Conservation (phyloP, 805 yeast species). For the Wickerhamomyces ciferrii region DNA sequence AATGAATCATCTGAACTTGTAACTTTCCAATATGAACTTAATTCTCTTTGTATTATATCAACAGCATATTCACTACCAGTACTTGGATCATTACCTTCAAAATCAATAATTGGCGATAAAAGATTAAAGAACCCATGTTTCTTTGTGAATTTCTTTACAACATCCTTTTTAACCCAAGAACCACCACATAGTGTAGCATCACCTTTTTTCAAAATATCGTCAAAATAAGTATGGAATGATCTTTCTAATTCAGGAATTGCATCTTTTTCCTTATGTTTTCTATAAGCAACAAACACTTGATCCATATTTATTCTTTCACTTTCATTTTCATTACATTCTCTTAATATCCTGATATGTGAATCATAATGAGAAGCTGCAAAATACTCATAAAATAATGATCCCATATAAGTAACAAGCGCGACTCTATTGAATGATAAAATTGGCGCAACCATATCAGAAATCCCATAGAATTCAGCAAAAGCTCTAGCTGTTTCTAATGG, state of each 20-base stretch:
- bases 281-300: constrained; percentile 17
- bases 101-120: constrained; percentile 14
- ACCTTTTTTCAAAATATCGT: constrained; percentile 8
- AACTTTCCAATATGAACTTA: constrained; percentile 8
- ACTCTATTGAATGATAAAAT: constrained; percentile 20
- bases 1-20: constrained; percentile 9
- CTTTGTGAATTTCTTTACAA: constrained; percentile 11
- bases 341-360: constrained; percentile 17
- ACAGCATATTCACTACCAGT: constrained; percentile 3
- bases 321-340: constrained; percentile 8
- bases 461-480: constrained; percentile 13
- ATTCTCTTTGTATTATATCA: constrained; percentile 6
- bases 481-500: constrained; percentile 16
- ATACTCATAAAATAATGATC: constrained; percentile 19
- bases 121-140: constrained; percentile 12
- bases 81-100: constrained; percentile 9
- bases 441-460: constrained; percentile 12
- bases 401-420: constrained; percentile 19
- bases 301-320: constrained; percentile 16
- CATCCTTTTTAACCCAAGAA: constrained; percentile 17
- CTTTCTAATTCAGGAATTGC: constrained; percentile 8
- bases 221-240: constrained; percentile 9
- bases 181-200: constrained; percentile 25
- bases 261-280: constrained; percentile 9
- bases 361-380: constrained; percentile 14